Evolutionary conservation across 441 rosid species (phyloP).

Genomic region (Iberis amara): DNA sequence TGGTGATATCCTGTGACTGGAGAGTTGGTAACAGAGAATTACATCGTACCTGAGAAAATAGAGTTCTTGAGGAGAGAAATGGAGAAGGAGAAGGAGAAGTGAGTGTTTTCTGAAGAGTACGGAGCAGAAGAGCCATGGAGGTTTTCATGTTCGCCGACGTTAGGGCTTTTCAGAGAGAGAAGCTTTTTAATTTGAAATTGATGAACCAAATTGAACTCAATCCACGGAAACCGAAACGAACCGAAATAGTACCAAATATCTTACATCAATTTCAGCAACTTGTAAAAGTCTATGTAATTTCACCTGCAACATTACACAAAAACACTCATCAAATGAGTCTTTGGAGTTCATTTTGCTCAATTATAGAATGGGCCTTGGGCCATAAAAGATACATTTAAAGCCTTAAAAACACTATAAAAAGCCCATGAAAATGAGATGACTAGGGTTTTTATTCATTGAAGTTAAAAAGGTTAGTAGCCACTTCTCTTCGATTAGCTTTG

Average conservation of each 20-base stretch:
- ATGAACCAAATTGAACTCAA: too few relatives aligned
- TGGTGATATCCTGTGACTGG: constrained; percentile 22
- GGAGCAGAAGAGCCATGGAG: constrained; percentile 40
- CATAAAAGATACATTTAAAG: too few relatives aligned
- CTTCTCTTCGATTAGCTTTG: not conserved
- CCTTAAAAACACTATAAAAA: too few relatives aligned
- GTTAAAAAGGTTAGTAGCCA: constrained; percentile 10
- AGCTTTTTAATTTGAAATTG: not conserved
- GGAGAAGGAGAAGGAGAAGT: constrained; percentile 9
- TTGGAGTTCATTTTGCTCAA: too few relatives aligned
- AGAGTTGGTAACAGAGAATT: constrained; percentile 12
- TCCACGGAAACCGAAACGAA: too few relatives aligned
- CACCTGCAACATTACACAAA: too few relatives aligned
- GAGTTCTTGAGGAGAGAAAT: constrained; percentile 19
- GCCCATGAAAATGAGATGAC: constrained; percentile 7
- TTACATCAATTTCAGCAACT: too few relatives aligned
- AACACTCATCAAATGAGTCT: too few relatives aligned
- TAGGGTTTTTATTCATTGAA: constrained; percentile 16
- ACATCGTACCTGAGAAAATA: constrained; percentile 7
- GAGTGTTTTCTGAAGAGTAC: constrained; percentile 23
- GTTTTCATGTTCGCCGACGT: constrained; percentile 10
- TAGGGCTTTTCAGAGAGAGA: constrained; percentile 15
- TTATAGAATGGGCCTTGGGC: too few relatives aligned
- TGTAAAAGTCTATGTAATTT: too few relatives aligned
- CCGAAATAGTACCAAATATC: too few relatives aligned